Base-by-base conservation (phyloP, 495 filamentous ascomycete genomes). In the Lasiosphaeriaceae sp. region DNA sequence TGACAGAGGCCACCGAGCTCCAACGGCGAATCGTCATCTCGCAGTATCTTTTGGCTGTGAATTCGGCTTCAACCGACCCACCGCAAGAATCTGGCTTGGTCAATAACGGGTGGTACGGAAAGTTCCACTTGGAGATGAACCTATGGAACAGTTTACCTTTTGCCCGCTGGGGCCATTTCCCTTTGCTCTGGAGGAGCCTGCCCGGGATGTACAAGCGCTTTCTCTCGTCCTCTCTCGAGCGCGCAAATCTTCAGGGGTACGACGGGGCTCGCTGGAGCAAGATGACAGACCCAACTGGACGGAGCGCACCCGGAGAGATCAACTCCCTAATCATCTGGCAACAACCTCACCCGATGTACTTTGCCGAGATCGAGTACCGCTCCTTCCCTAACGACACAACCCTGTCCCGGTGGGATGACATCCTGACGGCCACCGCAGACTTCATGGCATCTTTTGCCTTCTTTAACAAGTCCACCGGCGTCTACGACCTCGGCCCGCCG, bases 91-190 rank as follows among this genome's bases (percentile, higher is more conserved):
- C 72, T 21, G 80, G 78, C 17, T 63, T 80, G 24, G 74, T 77
- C 35, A 81, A 81, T 59, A 83, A 79, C 64, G 80, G 80, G 26
- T 83, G 78, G 79, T 79, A 81, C 49, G 77, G 77, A 31, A 78
- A 80, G 44, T 78, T 78, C 56, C 74, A 78, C 56, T 57, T 82
- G 35, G 81, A 85, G 55, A 83, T 83, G 81, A 62, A 71, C 29
- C 66, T 80, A 55, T 83, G 80, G 80, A 76, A 83, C 66, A 66
- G 71, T 0, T 64, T 75, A 8, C 82, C 80, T 22, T 83, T 79
- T 65, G 72, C 74, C 8, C 71, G 76, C 19, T 85, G 81, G 80
- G 67, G 72, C 50, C 78, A 75, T 37, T 77, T 71, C 45, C 67
- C 69, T 19, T 62, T 83, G 1, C 56, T 82, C 54, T 54, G 69